A percentile compares a stretch with the other conserved stretches of the same genome.
Conservation (phyloP, 768 basidiomycete genomes). For the Naganishia randhawae region DNA sequence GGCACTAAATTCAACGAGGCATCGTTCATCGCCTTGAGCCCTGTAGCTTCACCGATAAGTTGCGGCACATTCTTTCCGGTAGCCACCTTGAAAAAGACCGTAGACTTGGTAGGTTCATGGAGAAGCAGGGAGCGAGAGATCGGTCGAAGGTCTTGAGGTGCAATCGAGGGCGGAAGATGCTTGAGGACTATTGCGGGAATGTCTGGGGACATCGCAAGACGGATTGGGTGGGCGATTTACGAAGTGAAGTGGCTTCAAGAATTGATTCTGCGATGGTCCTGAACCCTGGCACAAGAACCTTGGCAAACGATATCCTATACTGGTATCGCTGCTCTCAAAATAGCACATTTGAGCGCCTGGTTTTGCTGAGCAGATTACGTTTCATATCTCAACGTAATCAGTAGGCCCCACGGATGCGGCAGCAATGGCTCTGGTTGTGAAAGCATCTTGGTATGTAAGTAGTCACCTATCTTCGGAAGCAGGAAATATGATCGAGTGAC, state of each 20-base stretch:
- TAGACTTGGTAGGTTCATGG: slow-evolving; percentile 8
- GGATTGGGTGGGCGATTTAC: background rate
- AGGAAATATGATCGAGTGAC: too few relatives aligned
- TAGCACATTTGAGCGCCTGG: too few relatives aligned
- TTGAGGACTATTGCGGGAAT: slow-evolving; percentile 18
- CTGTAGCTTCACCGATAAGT: slow-evolving; percentile 31
- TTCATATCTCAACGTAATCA: too few relatives aligned
- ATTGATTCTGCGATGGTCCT: background rate
- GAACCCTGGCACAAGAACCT: background rate
- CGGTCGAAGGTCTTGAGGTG: background rate
- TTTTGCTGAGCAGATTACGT: too few relatives aligned
- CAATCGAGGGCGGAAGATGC: slow-evolving; percentile 9
- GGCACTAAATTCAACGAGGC: slow-evolving; percentile 31
- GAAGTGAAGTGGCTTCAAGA: background rate
- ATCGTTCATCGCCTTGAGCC: slow-evolving; percentile 29
- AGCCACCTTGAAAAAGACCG: slow-evolving; percentile 10
- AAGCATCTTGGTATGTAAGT: too few relatives aligned
- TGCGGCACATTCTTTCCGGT: slow-evolving; percentile 22
- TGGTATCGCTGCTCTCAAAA: too few relatives aligned
- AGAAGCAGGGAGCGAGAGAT: background rate
- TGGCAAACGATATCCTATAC: too few relatives aligned
- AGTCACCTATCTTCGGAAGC: too few relatives aligned
- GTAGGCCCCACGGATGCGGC: too few relatives aligned
- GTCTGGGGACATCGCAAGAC: background rate
- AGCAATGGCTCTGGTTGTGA: too few relatives aligned